Base-by-base conservation (phyloP, 2,329 filamentous ascomycete genomes). In the Colletotrichum sp. region DNA sequence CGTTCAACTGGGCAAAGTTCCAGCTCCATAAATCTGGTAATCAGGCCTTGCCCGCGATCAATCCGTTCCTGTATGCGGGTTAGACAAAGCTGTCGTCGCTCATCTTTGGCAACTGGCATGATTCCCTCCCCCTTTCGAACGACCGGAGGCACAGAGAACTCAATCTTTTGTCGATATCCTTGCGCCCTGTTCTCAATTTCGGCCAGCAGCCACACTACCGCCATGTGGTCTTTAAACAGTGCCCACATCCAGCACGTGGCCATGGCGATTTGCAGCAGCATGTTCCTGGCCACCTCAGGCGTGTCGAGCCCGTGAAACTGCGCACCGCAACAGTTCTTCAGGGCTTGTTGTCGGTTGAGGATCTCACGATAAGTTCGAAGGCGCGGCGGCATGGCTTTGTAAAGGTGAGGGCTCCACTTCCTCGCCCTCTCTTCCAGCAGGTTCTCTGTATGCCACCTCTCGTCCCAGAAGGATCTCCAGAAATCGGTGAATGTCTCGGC, bases 281-380 rank as follows among this genome's bases (percentile, higher is more conserved):
- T 48, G 30, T 75, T 75, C 32, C 30, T 64, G 13, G 15, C 34
- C 28, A 77, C 61, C 18, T 77, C 75, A 12, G n/a, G 55, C 28
- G 58, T 68, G 3, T 65, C 75, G 7, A 77, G 73, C 9, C 16
- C 36, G 8, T 26, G 15, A 28, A 65, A 9, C 60, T 76, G 72
- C 26, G n/a, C 62, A 7, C n/a, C 62, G 62, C 72, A 71, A 36
- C 67, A 69, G 65, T 77, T 77, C 18, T 30, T 66, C 34, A 76
- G 34, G 55, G 75, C 75, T 64, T 77, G 75, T 18, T 77, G 72
- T 15, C 75, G 73, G 64, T 77, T 77, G 62, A 77, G 75, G 16
- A 77, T 76, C 58, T 77, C 75, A 32, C 73, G 75, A 12, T 76
- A 77, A 13, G 62, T 76, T 15, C 75, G 73, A 24, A 76, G 60